These are phyloP conservation scores for Phytopythium chamaehyphon DNA, from an alignment of 352 stramenopile species.

Conservation along the genomic window DNA sequence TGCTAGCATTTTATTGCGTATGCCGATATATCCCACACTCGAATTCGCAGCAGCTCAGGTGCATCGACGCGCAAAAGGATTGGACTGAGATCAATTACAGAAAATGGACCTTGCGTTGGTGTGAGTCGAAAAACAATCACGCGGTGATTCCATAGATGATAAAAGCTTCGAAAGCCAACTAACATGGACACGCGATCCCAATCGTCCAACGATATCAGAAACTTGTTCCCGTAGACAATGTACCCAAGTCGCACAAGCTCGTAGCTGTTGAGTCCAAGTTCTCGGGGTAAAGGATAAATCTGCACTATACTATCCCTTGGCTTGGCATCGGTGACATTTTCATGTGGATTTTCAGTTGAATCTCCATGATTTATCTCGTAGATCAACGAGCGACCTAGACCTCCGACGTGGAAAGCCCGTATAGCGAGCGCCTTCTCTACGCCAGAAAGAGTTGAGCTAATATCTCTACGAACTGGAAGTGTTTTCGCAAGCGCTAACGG, in stretches of 20 bases:
- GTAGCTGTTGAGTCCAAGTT: constrained; percentile 3
- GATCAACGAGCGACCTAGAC: constrained; percentile 18
- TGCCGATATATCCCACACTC: neutral
- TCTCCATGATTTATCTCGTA: no score
- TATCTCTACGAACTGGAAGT: neutral
- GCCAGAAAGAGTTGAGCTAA: neutral
- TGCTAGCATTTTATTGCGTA: no score
- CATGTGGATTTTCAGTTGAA: neutral
- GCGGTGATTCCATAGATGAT: constrained; percentile 11
- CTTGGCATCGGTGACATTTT: no score
- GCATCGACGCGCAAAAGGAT: neutral
- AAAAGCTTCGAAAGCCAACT: neutral
- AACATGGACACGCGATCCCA: constrained; percentile 7
- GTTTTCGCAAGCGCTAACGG: constrained; percentile 1
- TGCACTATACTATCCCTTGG: neutral
- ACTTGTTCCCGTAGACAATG: constrained; percentile 8
- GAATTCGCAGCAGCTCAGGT: neutral
- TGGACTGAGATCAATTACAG: neutral
- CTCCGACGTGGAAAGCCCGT: constrained; percentile 20
- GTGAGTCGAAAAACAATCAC: constrained; percentile 1
- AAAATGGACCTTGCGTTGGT: no score
- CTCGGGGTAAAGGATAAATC: neutral
- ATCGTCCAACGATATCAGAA: constrained; percentile 7
- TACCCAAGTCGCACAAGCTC: constrained; percentile 10
- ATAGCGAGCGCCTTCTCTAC: constrained; percentile 24